These are phyloP conservation scores for Gilbertella persicaria DNA, from an alignment of 371 early-diverging fungal genomes.

Conservation along the genomic window DNA sequence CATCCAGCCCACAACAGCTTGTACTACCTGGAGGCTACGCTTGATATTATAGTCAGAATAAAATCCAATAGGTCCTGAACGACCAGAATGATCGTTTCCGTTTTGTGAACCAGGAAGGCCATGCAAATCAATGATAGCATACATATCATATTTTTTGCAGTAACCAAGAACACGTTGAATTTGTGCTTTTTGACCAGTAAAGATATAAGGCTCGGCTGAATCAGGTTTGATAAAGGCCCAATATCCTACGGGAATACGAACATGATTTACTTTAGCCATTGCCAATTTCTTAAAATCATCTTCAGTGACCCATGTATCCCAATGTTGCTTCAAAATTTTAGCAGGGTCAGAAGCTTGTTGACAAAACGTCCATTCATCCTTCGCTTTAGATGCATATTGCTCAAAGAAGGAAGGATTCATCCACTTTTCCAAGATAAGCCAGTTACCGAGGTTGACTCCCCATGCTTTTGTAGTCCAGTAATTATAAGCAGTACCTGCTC, in stretches of 20 bases:
- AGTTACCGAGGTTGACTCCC: conserved; percentile 67
- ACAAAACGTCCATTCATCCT: conserved; percentile 51
- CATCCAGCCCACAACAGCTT: conserved; percentile 26
- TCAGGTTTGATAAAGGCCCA: conserved; percentile 44
- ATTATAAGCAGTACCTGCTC: no score
- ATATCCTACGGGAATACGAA: conserved; percentile 46
- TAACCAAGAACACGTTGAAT: conserved; percentile 48
- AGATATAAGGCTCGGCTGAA: conserved; percentile 43
- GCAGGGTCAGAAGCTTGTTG: conserved; percentile 25
- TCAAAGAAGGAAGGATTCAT: conserved; percentile 39
- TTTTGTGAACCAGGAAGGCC: conserved; percentile 64
- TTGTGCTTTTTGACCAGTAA: conserved; percentile 41
- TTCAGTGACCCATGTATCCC: conserved; percentile 45
- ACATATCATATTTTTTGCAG: conserved; percentile 44
- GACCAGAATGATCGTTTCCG: conserved; percentile 50
- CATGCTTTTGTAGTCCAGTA: conserved; percentile 37
- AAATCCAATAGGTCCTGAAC: conserved; percentile 18
- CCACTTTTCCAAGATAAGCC: conserved; percentile 60
- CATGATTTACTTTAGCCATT: conserved; percentile 41
- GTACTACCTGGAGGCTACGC: conserved; percentile 16
- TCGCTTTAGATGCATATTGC: conserved; percentile 18
- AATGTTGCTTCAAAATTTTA: conserved; percentile 30
- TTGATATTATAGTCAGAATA: conserved; percentile 19
- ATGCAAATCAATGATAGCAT: conserved; percentile 61
- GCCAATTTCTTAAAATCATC: conserved; percentile 35